phyloP scores from a whole-genome alignment of 805 yeast genomes.

The Yarrowia yakushimensis region DNA sequence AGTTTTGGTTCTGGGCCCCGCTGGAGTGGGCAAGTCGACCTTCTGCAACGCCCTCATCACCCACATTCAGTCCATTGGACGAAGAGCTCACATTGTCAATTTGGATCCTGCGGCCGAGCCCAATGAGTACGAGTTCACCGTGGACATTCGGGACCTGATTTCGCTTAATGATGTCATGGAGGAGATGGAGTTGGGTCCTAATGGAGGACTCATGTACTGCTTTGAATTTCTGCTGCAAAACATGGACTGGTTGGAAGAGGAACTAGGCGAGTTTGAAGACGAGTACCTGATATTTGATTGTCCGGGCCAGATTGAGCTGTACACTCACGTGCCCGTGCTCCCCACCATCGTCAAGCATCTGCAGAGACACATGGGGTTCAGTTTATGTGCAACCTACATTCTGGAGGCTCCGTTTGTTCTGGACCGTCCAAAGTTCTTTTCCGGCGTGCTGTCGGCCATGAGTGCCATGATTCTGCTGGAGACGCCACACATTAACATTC shows the following conservation, averaged over 20 bases:
- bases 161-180: slow-evolving; percentile 94
- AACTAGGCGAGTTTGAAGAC: slow-evolving; percentile 92
- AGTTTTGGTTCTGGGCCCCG: slow-evolving; percentile 91
- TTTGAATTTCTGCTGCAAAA: slow-evolving; percentile 85
- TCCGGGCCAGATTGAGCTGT: slow-evolving; percentile 94
- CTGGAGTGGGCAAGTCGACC: slow-evolving; percentile 95
- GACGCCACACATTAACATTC: slow-evolving; percentile 87
- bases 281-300: slow-evolving; percentile 93
- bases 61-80: slow-evolving; percentile 84
- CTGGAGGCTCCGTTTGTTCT: slow-evolving; percentile 92
- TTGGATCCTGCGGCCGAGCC: slow-evolving; percentile 98
- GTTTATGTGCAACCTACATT: slow-evolving; percentile 86
- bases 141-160: slow-evolving; percentile 86
- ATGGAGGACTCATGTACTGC: slow-evolving; percentile 90
- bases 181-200: slow-evolving; percentile 88
- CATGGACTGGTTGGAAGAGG: slow-evolving; percentile 96
- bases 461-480: slow-evolving; percentile 95
- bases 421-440: slow-evolving; percentile 86
- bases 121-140: slow-evolving; percentile 82
- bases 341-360: slow-evolving; percentile 87
- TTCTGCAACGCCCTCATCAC: slow-evolving; percentile 85
- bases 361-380: slow-evolving; percentile 73
- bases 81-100: slow-evolving; percentile 92
- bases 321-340: slow-evolving; percentile 89
- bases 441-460: slow-evolving; percentile 96